These are phyloP conservation scores for Colletotrichum acutatum DNA, from an alignment of 2,329 filamentous ascomycete genomes.

Conservation along the genomic window DNA sequence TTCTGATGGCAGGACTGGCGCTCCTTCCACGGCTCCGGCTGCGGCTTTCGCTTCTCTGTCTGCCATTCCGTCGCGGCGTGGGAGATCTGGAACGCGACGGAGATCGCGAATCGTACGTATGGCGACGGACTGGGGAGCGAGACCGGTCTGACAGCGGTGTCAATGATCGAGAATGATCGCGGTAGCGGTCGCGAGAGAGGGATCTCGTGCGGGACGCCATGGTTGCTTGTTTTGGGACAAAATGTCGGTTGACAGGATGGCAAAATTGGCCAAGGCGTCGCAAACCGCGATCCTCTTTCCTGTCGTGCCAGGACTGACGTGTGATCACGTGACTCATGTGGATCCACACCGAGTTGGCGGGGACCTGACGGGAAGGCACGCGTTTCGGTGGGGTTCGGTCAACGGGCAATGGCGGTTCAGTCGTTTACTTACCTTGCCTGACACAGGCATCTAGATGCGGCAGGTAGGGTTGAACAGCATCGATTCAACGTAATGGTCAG, in stretches of 20 bases:
- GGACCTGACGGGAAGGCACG: too few species aligned
- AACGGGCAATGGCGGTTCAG: too few species aligned
- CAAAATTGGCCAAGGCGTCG: neutral
- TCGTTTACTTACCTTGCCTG: too few species aligned
- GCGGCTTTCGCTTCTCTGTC: slow-evolving; percentile 43
- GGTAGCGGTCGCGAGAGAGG: slow-evolving; percentile 41
- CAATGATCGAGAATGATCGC: slow-evolving; percentile 49
- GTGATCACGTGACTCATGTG: neutral
- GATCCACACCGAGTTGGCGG: neutral
- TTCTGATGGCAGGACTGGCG: slow-evolving; percentile 49
- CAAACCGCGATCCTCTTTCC: slow-evolving; percentile 2
- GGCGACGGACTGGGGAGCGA: slow-evolving; percentile 46
- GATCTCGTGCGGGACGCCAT: slow-evolving; percentile 39
- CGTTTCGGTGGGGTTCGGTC: neutral
- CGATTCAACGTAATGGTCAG: too few species aligned
- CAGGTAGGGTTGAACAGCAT: too few species aligned
- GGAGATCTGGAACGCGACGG: slow-evolving; percentile 45
- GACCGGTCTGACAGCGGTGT: slow-evolving; percentile 48
- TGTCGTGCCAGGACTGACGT: slow-evolving; percentile 1
- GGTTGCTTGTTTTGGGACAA: neutral
- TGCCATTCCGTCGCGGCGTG: slow-evolving; percentile 49
- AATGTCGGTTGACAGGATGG: neutral
- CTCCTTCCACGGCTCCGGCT: slow-evolving; percentile 43
- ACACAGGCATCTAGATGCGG: too few species aligned
- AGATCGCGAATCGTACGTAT: slow-evolving; percentile 45